Base-by-base conservation (phyloP, 1,284 basidiomycete genomes). In the Ganoderma multipileum region DNA sequence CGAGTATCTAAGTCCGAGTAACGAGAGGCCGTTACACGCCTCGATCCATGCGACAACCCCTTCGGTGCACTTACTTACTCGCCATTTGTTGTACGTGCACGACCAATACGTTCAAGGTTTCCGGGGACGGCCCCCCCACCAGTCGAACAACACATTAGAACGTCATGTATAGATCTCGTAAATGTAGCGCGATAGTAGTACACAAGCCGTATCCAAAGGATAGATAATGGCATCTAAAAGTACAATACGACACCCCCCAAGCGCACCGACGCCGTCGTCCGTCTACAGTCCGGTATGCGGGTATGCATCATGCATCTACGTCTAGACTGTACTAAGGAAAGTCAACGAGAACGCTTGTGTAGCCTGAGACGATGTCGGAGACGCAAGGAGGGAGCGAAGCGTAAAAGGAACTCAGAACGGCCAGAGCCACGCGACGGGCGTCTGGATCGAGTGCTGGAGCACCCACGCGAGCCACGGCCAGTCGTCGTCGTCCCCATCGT, bases 381-480 rank as follows among this genome's bases (percentile, higher is more conserved):
- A 58, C 55, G 33, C 30, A n/a, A 26, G 59, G 39, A 23, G 39
- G 11, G 3, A 14, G 20, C 7, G 30, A 38, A 28, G 59, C 41
- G 44, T 5, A 26, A 8, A 23, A 2, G 4, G 23, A 39, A 11
- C 64, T 68, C 65, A 72, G 59, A 66, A 64, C 20, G 55, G 67
- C 69, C 68, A 72, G 47, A 54, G 61, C 61, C 36, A 57, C 63
- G 67, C 62, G 63, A 63, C 67, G 26, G 69, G 63, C 12, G 68
- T 39, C 33, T 33, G 33, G 33, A 33, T 33, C 55, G 67, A 64
- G 67, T 68, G 64, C 67, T 70, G 69, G 63, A 68, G 57, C 44
- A 72, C 67, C 68, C 69, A 70, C 6, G 55, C 26, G 33, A 72
- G 55, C 71, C 71, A 72, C 47, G 71, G 71, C 71, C 71, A 72